These are phyloP conservation scores for Tricholoma flavovirens DNA, from an alignment of 768 basidiomycete species.

Conservation along the genomic window DNA sequence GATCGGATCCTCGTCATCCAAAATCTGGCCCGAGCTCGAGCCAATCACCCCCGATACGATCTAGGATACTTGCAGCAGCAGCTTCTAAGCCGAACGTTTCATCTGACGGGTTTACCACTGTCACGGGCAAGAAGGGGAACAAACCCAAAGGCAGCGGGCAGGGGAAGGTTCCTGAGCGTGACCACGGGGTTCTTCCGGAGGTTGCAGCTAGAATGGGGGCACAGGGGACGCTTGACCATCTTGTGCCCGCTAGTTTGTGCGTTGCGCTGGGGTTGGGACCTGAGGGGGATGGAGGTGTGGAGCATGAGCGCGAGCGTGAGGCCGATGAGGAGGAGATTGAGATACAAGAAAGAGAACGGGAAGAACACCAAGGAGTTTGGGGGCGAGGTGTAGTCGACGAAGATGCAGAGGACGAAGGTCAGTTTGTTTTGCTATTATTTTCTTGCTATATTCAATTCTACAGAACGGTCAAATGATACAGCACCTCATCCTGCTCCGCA, in stretches of 20 bases:
- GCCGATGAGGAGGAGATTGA: neutral
- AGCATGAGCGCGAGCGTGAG: slow-evolving; percentile 2
- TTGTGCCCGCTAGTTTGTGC: slow-evolving; percentile 37
- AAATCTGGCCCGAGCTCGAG: neutral
- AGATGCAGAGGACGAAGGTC: slow-evolving; percentile 1
- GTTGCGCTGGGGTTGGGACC: slow-evolving; percentile 41
- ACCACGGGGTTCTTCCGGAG: neutral
- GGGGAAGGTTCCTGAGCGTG: neutral
- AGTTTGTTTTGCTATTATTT: neutral
- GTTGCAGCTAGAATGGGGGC: slow-evolving; percentile 1
- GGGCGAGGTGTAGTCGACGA: slow-evolving; percentile 6
- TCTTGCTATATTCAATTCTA: neutral
- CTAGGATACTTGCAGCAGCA: neutral
- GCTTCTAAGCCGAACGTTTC: neutral
- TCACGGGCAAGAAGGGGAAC: slow-evolving; percentile 2
- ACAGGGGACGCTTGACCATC: slow-evolving; percentile 17
- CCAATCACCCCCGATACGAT: neutral
- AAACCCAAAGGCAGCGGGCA: neutral
- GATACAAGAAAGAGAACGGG: neutral
- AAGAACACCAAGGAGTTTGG: slow-evolving; percentile 3
- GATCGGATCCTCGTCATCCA: neutral
- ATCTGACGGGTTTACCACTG: neutral
- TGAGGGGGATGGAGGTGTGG: slow-evolving; percentile 7
- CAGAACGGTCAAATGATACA: neutral
- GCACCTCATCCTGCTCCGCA: neutral